Evolutionary conservation across 208 protist species (phyloP), one percentile per base, ranked within the genome.

Genomic region (Acanthamoeba castellanii): DNA sequence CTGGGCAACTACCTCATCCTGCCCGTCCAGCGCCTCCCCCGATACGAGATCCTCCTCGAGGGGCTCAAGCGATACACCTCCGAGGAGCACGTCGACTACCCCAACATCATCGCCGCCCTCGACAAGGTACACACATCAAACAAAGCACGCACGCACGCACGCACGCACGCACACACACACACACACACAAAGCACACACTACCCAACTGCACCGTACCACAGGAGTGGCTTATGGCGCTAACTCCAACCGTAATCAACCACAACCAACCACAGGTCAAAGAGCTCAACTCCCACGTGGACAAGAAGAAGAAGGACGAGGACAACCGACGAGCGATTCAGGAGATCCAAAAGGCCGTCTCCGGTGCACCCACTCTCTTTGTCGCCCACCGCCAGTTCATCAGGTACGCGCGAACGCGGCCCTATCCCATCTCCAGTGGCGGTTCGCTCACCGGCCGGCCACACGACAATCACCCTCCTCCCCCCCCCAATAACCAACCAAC

Each of bases 261-360:
- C 61, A n/a, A 32, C 22, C 25, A 9, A 70, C n/a, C 25, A 30
- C 18, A 70, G 61, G 61, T 84, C 22, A 84, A 84, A 47, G 74
- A 84, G 22, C 74, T 84, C 74, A 84, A 84, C 45, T 30, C 16
- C 7, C 74, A 84, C 25, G 74, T 84, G 32, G 74, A 84, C 30
- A 84, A 84, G 45, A 84, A 84, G 74, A 84, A 84, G 34, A 84
- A 84, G 74, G 74, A 84, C 45, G 74, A 84, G n/a, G 74, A 84
- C 74, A 84, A 84, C 45, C 74, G 74, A 42, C 25, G 74, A 11
- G n/a, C 37, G 13, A 84, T 84, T n/a, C 74, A 84, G n/a, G 32
- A 42, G 13, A 84, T 84, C 13, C 74, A 84, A 47, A 84, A 84
- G 74, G 16, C 37, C 16, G 20, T 84, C 16, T 84, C 74, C 13